Evolutionary conservation across 2,329 filamentous ascomycete species (phyloP), one percentile per base, ranked within the genome.

Genomic region (Sporothrix variecibatus): DNA sequence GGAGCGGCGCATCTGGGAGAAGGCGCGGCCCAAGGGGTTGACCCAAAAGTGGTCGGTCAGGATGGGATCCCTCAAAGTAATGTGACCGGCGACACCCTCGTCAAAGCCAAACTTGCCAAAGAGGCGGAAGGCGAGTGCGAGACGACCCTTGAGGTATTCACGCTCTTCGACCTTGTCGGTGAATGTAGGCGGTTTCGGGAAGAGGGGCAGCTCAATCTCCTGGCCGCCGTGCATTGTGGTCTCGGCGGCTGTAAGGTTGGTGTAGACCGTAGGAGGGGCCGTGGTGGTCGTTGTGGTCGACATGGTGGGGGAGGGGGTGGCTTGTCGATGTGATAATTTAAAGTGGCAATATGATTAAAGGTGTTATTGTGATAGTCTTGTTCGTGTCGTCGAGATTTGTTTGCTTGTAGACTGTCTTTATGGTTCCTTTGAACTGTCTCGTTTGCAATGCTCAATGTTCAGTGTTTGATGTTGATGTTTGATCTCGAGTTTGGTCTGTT

Each of bases 41-140:
- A 92, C 88, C 89, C 89, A 91, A 81, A 91, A 91, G 0, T 85
- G 87, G 9, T 83, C 80, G 0, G 87, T 86, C 51, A 89, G 85
- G 7, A 91, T 85, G 0, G 89, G 89, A 75, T 91, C 81, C 34
- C 88, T 84, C 23, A 90, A 78, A 1, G 89, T 91, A 76, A 91
- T 91, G 77, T 91, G 90, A 1, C 90, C 89, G 9, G 89, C 89
- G 38, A 91, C 87, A 7, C 88, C 88, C 81, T 90, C 88, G 75
- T 88, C 87, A 76, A 84, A 89, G 12, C 86, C 87, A 58, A 84
- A 81, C 77, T 88, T 87, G 15, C 85, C 86, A 75, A 89, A 89
- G 73, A 89, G 85, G n/a, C 87, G 85, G 78, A 89, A 89, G 3
- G 86, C 87, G 34, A 86, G 82, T 0, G 86, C 86, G 9, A 89